Evolutionary conservation across 768 basidiomycete genomes (phyloP), one percentile per base, ranked within the genome.

Genomic region (Psilocybe azurescens): DNA sequence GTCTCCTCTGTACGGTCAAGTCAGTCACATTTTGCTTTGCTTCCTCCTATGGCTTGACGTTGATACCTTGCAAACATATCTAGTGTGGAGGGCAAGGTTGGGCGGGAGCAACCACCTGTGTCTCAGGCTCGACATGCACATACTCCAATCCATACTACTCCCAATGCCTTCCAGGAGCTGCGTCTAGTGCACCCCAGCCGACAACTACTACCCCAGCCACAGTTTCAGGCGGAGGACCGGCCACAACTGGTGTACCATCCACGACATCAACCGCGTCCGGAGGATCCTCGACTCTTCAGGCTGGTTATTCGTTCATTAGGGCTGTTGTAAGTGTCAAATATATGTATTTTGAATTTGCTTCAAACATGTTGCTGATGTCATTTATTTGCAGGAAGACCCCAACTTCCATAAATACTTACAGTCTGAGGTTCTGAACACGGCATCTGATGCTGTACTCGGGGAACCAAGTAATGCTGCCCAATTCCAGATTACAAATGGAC

Each of bases 31-130:
- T 18, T n/a, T 2, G 46, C 33, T 46, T 13, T 3, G 1, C 6
- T 36, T 7, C 11, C 8, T 24, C 20, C 53, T 36, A 18, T 30
- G 5, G 32, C 18, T 32, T 24, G 3, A 8, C 18, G 16, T 24
- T 32, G 13, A 39, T 46, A n/a, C 8, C 66, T 53, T 39, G 52
- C 28, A 13, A 36, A 11, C 16, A 16, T 18, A 18, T n/a, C 39
- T 47, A 86, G 84, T 86, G 86, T 63, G 83, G 84, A 54, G 83
- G 84, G 6, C 76, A 73, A 56, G 82, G 81, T 4, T 86, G 83
- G 82, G 70, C 78, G 6, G 85, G 85, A 10, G 72, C 84, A 5
- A 86, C 84, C 2, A 69, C 73, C 2, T 88, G 85, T 61, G 75
- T 79, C 3, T 71, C 75, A 3, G 84, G 83, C 16, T 81, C 78